Evolutionary conservation across 352 stramenopile species (phyloP).

Genomic region (Phytophthora ohioensis): DNA sequence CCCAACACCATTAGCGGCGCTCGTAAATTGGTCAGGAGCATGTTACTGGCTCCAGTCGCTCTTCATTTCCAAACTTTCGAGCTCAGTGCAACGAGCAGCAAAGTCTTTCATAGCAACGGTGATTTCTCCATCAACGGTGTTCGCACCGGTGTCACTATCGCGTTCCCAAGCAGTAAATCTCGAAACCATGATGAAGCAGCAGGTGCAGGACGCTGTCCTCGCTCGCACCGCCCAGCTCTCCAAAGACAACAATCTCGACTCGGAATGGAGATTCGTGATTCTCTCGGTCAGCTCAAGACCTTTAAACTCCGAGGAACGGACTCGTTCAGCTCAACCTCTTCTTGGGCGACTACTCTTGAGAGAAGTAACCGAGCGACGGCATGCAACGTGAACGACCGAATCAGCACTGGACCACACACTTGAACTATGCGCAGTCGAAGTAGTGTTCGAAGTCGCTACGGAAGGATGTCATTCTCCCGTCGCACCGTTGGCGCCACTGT

Average conservation of each 20-base stretch:
- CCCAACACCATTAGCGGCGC: slow-evolving; percentile 5
- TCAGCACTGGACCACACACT: slow-evolving; percentile 10
- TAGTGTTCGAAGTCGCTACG: slow-evolving; percentile 17
- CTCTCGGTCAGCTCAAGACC: slow-evolving; percentile 49
- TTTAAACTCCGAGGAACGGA: slow-evolving; percentile 51
- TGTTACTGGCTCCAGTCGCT: slow-evolving; percentile 5
- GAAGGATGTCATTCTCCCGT: slow-evolving; percentile 11
- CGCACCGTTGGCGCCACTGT: slow-evolving; percentile 20
- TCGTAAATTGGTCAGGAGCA: background rate
- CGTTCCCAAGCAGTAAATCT: slow-evolving; percentile 34
- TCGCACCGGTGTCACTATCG: slow-evolving; percentile 45
- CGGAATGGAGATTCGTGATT: slow-evolving; percentile 49
- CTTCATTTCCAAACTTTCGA: slow-evolving; percentile 38
- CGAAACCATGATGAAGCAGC: slow-evolving; percentile 52
- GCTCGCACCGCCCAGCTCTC: slow-evolving; percentile 32
- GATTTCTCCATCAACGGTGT: slow-evolving; percentile 12
- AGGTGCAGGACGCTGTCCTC: slow-evolving; percentile 55
- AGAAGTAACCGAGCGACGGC: slow-evolving; percentile 19
- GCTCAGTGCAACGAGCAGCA: slow-evolving; percentile 15
- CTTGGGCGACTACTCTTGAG: slow-evolving; percentile 34
- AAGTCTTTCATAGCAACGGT: slow-evolving; percentile 15
- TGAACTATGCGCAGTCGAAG: slow-evolving; percentile 22
- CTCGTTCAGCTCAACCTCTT: slow-evolving; percentile 34
- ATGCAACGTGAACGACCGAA: slow-evolving; percentile 25
- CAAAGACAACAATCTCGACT: slow-evolving; percentile 39